Evolutionary conservation across 1,284 basidiomycete genomes (phyloP), one percentile per base, ranked within the genome.

Genomic region (Cutaneotrichosporon sp.): DNA sequence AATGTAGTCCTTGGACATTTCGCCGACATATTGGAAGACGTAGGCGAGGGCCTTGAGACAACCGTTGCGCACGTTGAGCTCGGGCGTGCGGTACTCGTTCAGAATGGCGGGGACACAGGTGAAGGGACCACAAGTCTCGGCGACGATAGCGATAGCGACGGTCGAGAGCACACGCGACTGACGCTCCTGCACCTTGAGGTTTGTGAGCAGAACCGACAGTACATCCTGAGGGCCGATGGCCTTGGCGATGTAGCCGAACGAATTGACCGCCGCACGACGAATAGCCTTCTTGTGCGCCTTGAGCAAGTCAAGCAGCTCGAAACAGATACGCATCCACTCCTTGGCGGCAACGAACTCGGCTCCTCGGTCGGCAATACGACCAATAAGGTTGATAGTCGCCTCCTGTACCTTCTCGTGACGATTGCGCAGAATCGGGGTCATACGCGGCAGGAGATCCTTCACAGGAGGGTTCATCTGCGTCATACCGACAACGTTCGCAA

Each of bases 311-410:
- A 99, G 82, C 34, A 99, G 79, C 75, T 99, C 96, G 75, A 98
- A 98, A 73, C 96, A 98, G 74, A 99, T 99, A 68, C 96, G 87
- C 96, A 99, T 98, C 94, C 94, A 98, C 77, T 98, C 96, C 68
- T 94, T 84, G 20, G 96, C 94, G 25, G 92, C 92, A 0, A 98
- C 96, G 59, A 91, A 97, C 76, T 98, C 96, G 34, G 96, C 54
- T 55, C 96, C 96, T 72, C 96, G 90, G 84, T 99, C 96, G 55
- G 96, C 88, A 63, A 99, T 97, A 75, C 93, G 91, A 63, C 96
- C 96, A 63, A 99, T 98, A 78, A 99, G 81, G 77, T 98, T 98
- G 79, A 98, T 99, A 3, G 91, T 97, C 1, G 96, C 92, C 74
- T 99, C 96, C 75, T 99, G 96, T 61, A 99, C 96, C 74, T 98